Base-by-base conservation (phyloP, 1,139 yeast genomes). In the Candida glucosophila region DNA sequence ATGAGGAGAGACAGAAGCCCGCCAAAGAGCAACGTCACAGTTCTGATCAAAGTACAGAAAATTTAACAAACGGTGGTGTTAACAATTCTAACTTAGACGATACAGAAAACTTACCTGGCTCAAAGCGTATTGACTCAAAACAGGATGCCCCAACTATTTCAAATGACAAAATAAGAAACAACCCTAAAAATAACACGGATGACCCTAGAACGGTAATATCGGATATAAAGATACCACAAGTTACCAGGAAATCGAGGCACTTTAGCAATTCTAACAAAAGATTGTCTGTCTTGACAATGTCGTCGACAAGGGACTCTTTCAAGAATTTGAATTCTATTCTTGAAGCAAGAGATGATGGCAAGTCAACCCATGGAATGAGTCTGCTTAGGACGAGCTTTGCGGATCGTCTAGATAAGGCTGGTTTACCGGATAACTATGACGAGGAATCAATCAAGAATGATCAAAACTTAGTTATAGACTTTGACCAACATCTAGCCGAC, bases 261-360 rank as follows among this genome's bases (percentile, higher is more conserved):
- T 77, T 72, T 47, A 67, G 77, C 22, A 66, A 66, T 29, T 71
- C 77, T 3, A 73, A 73, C 44, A 78, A 76, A 52, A 65, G 90
- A 41, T 57, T 77, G 26, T 76, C 85, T 12, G 80, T 78, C 7
- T 51, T 79, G 27, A 76, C 86, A 1, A 58, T 77, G 52, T 75
- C 77, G 39, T 77, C 86, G 1, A 73, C 86, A 3, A 75, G 67
- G 35, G 73, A 67, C 29, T 75, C 85, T 0, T 77, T 69, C 39
- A 67, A 67, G 22, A 77, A 78, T 43, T 59, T 78, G 44, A 72
- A 68, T 29, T 64, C 74, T 6, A 66, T 73, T 26, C 49, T 76
- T 35, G 63, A 62, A 25, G 57, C 53, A 26, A 58, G 56, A 13
- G 49, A 49, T n/a, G 52, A 51, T 5, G 50, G 52, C 21, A 50